Evolutionary conservation across 139 green algal species (phyloP), one percentile per base, ranked within the genome.

Genomic region (Picochlorum sp.): DNA sequence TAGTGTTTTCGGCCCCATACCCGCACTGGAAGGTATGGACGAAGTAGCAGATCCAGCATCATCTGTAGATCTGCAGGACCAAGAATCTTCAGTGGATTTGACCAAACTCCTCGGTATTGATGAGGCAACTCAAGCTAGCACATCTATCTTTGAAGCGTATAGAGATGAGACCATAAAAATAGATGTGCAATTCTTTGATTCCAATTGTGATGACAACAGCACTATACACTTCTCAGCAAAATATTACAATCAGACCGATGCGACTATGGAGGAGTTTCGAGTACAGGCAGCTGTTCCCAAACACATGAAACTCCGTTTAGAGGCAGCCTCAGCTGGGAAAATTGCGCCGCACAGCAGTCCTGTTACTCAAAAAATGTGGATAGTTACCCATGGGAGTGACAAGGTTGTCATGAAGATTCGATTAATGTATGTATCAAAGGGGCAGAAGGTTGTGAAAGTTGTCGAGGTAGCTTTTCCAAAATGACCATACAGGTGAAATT

Each of bases 221-320:
- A 59, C 26, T 8, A 30, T 34, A 31, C 84, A 20, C 57, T 81
- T 52, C 87, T 96, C 49, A 54, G 87, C 85, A 9, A 85, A 69
- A 2, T 89, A 81, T 72, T 77, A 49, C 64, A 96, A 92, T 76
- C 61, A 60, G 15, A 75, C 66, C 13, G 37, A 49, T 11, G 49
- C 63, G 6, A 52, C 82, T 4, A 47, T 97, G 45, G 82, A 69
- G 0, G 81, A 84, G 49, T 97, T 96, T 69, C 79, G 78, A 5
- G 69, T 98, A 65, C 91, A 97, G 85, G 91, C 86, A 2, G 91
- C 91, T 3, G 91, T 97, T 49, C 91, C 92, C 62, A 98, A 97
- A 76, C 84, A 85, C 57, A 86, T 92, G 81, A 72, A 87, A 63
- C 71, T 96, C 14, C 68, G 69, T 64, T 70, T 97, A 58, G 85